These are phyloP conservation scores for Backusella macrospora DNA, from an alignment of 192 early-diverging fungal species.

Conservation along the genomic window DNA sequence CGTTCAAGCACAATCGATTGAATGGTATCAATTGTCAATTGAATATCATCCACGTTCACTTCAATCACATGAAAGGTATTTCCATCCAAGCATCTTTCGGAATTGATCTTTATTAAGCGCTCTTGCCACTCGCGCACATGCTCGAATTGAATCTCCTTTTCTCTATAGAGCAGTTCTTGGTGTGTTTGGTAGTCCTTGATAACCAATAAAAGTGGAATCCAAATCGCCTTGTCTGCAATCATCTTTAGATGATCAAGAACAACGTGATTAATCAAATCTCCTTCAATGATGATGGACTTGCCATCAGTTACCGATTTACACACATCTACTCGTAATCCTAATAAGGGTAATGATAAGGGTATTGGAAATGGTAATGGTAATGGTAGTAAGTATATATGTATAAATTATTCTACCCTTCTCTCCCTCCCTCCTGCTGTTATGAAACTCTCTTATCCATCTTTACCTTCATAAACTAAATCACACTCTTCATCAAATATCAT, in stretches of 20 bases:
- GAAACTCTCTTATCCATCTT: neutral
- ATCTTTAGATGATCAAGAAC: slow-evolving; percentile 22
- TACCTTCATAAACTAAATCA: slow-evolving; percentile 23
- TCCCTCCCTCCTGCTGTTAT: neutral
- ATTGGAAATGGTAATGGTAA: neutral
- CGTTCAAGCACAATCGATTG: slow-evolving; percentile 17
- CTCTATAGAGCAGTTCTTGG: slow-evolving; percentile 9
- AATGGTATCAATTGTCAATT: slow-evolving; percentile 13
- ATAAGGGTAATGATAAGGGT: neutral
- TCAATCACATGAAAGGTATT: slow-evolving; percentile 7
- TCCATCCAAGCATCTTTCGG: neutral
- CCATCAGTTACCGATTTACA: slow-evolving; percentile 32
- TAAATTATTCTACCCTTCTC: too few species aligned
- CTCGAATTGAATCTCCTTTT: neutral
- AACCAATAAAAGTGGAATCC: slow-evolving; percentile 19
- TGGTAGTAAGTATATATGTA: too few species aligned
- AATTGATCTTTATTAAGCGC: neutral
- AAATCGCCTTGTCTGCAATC: slow-evolving; percentile 2
- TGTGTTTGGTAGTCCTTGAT: slow-evolving; percentile 10
- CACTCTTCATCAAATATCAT: slow-evolving; percentile 17
- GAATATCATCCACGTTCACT: slow-evolving; percentile 12
- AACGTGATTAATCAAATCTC: slow-evolving; percentile 26
- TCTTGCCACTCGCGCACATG: slow-evolving; percentile 6
- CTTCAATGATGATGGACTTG: slow-evolving; percentile 38
- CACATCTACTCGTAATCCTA: slow-evolving; percentile 26